phyloP scores from a whole-genome alignment of 2,329 filamentous ascomycete genomes.

The Sclerotinia glacialis region DNA sequence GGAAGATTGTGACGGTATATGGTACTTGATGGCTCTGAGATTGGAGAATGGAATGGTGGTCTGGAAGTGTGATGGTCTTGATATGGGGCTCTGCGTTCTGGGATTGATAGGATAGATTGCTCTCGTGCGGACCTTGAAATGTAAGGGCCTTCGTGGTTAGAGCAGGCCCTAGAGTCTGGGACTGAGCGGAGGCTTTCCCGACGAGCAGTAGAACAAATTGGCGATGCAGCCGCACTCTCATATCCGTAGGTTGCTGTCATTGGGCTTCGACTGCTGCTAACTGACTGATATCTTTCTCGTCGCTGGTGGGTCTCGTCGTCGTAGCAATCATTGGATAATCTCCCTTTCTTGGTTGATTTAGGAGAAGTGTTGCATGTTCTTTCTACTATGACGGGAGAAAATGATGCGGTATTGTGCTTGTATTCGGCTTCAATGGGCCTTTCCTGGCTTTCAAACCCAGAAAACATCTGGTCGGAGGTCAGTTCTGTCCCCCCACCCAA shows the following conservation, averaged over 20 bases:
- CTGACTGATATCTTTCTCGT: background rate
- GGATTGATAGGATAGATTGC: background rate
- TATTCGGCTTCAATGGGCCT: background rate
- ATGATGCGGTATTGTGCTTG: background rate
- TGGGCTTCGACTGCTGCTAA: conserved; percentile 5
- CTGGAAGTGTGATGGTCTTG: background rate
- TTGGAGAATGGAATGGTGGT: conserved; percentile 13
- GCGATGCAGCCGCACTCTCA: background rate
- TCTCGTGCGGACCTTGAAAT: background rate
- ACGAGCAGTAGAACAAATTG: background rate
- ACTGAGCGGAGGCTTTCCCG: conserved; percentile 7
- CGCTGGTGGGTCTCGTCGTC: background rate
- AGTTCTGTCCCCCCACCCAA: background rate
- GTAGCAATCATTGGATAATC: background rate
- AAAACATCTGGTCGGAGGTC: background rate
- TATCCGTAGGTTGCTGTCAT: background rate
- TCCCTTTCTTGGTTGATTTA: conserved; percentile 17
- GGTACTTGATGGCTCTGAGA: conserved; percentile 10
- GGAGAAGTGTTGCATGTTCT: conserved; percentile 11
- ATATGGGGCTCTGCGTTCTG: conserved; percentile 2
- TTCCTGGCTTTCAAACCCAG: background rate
- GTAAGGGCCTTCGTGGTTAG: conserved; percentile 1
- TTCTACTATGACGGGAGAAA: conserved; percentile 4
- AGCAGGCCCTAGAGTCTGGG: background rate
- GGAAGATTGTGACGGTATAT: conserved; percentile 4